A percentile compares a stretch with the other conserved stretches of the same genome.
phyloP scores from a whole-genome alignment of 2,329 filamentous ascomycete genomes.

The Parasarocladium wereldwijsianum region DNA sequence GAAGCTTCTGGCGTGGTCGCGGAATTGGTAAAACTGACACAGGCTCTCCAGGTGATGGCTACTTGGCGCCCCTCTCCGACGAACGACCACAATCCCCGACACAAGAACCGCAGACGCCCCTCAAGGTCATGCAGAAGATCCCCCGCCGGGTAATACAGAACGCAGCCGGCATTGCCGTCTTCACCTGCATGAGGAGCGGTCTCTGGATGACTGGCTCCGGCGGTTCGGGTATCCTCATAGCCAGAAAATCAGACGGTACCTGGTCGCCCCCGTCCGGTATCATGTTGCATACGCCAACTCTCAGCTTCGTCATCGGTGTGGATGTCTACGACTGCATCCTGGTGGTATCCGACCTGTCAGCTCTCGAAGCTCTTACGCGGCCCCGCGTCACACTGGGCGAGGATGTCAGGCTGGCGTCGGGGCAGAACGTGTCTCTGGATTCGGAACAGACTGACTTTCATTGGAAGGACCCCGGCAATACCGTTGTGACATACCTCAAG shows the following conservation, averaged over 20 bases:
- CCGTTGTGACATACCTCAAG: conserved; percentile 44
- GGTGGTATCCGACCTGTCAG: conserved; percentile 76
- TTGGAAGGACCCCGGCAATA: conserved; percentile 37
- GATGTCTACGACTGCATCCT: conserved; percentile 95
- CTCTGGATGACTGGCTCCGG: conserved; percentile 85
- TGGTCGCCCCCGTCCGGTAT: conserved; percentile 91
- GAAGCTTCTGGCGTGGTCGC: too few species aligned
- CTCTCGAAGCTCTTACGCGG: conserved; percentile 71
- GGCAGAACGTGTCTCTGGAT: conserved; percentile 50
- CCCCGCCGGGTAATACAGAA: conserved; percentile 74
- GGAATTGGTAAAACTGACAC: too few species aligned
- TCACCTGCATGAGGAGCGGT: conserved; percentile 89
- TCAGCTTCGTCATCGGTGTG: conserved; percentile 81
- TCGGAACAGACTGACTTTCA: conserved; percentile 33
- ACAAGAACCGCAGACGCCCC: conserved; percentile 31
- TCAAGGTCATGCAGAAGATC: conserved; percentile 60
- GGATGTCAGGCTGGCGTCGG: conserved; percentile 62
- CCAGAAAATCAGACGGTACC: conserved; percentile 67
- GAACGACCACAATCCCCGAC: conserved; percentile 13
- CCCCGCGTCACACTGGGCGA: conserved; percentile 67
- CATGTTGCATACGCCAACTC: conserved; percentile 72
- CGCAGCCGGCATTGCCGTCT: conserved; percentile 81
- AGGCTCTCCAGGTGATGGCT: conserved; percentile 36
- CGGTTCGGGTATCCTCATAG: conserved; percentile 76
- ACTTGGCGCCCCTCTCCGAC: conserved; percentile 29